Percentiles rank a stretch among this genome's conserved stretches.
Conservation (phyloP, 2,329 filamentous ascomycete genomes). For the Ustilaginoidea virens region DNA sequence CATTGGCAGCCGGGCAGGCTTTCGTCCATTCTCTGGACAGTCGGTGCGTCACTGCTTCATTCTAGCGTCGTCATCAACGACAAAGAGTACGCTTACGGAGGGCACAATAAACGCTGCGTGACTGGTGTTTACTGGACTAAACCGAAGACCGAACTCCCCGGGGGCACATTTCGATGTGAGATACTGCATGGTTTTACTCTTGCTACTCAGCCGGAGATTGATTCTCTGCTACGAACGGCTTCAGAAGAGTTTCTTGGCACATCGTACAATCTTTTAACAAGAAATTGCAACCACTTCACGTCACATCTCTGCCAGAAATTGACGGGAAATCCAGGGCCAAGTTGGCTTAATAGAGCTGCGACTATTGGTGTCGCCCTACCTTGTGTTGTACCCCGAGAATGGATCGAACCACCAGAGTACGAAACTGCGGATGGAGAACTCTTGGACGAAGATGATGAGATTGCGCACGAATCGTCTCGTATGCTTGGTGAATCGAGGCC, state of each 20-base stretch:
- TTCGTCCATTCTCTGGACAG: conserved; percentile 61
- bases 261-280: conserved; percentile 65
- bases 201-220: conserved; percentile 51
- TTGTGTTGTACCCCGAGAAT: conserved; percentile 69
- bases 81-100: conserved; percentile 73
- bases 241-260: conserved; percentile 61
- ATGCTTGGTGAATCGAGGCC: conserved; percentile 35
- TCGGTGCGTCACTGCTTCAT: conserved; percentile 66
- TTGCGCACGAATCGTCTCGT: conserved; percentile 35
- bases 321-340: conserved; percentile 53
- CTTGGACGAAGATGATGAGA: conserved; percentile 37
- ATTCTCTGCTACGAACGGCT: conserved; percentile 49
- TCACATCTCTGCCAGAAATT: conserved; percentile 58
- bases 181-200: conserved; percentile 71
- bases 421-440: conserved; percentile 58
- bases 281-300: conserved; percentile 85
- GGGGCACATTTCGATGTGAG: conserved; percentile 59
- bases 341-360: conserved; percentile 73
- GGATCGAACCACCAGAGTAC: conserved; percentile 66
- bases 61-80: conserved; percentile 71
- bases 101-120: conserved; percentile 52
- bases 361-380: conserved; percentile 67
- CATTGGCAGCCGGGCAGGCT: conserved; percentile 49
- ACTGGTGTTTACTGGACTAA: conserved; percentile 77
- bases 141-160: conserved; percentile 56